Evolutionary conservation across 345 rosid genomes (phyloP).

Genomic region (Lumnitzera littorea): DNA sequence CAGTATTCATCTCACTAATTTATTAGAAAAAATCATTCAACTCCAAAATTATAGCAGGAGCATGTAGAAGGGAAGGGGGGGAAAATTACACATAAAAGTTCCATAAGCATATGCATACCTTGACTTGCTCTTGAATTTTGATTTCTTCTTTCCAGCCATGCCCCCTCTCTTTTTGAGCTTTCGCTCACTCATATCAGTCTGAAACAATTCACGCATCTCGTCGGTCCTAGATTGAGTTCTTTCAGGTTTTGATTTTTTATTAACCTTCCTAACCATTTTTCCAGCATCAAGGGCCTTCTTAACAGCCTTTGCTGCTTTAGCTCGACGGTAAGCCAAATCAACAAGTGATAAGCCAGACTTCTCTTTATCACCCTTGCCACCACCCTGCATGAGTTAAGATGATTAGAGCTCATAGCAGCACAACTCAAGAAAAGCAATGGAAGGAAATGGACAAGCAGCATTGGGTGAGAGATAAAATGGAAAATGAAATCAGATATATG

Average conservation of each 20-base stretch:
- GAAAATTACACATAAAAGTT: neutral
- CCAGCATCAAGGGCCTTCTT: conserved; percentile 68
- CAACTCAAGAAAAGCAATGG: no score
- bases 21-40: neutral
- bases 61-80: neutral
- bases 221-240: conserved; percentile 54
- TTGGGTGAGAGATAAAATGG: no score
- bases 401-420: neutral
- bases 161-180: conserved; percentile 44
- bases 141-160: conserved; percentile 36
- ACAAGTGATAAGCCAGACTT: conserved; percentile 61
- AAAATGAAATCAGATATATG: no score
- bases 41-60: neutral
- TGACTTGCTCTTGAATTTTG: conserved; percentile 89
- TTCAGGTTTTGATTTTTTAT: conserved; percentile 40
- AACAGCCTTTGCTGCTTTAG: conserved; percentile 77
- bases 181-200: conserved; percentile 71
- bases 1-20: neutral
- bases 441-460: no score
- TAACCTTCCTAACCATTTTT: conserved; percentile 39
- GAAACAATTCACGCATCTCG: conserved; percentile 80
- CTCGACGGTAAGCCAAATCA: conserved; percentile 75
- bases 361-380: conserved; percentile 48
- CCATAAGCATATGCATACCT: conserved; percentile 31
- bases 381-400: conserved; percentile 22